Evolutionary conservation across 257 asterid species (phyloP).

Genomic region (Scutellaria barbata): DNA sequence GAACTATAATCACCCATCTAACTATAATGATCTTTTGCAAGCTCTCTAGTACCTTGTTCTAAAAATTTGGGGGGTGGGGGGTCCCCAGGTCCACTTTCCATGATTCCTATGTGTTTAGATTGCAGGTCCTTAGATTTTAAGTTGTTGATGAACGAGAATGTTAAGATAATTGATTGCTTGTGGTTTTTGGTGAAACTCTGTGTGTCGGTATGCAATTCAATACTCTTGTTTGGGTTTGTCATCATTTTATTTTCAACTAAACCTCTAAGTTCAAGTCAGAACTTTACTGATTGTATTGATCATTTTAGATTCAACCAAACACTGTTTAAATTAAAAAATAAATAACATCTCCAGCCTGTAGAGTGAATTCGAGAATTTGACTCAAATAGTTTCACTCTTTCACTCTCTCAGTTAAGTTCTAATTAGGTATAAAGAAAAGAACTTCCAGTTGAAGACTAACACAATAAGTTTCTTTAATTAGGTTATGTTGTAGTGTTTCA

Average conservation of each 20-base stretch:
- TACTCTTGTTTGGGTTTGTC: background rate
- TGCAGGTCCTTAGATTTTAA: too few relatives aligned
- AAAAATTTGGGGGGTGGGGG: too few relatives aligned
- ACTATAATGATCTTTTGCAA: too few relatives aligned
- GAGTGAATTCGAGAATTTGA: background rate
- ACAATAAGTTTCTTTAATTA: background rate
- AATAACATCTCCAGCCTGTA: background rate
- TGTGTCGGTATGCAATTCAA: background rate
- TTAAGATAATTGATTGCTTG: slow-evolving; percentile 3
- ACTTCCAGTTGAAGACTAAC: background rate
- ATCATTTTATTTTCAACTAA: background rate
- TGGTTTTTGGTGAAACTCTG: background rate
- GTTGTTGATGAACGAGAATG: background rate
- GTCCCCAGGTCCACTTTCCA: too few relatives aligned
- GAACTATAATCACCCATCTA: too few relatives aligned
- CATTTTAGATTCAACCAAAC: background rate
- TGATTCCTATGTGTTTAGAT: too few relatives aligned
- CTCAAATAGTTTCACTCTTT: background rate
- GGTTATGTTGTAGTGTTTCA: background rate
- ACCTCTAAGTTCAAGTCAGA: background rate
- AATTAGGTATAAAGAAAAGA: background rate
- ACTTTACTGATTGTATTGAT: background rate
- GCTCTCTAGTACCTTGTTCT: too few relatives aligned
- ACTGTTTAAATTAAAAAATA: background rate
- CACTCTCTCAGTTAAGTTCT: background rate